These are phyloP conservation scores for Cryptococcus sp. DNA, from an alignment of 1,284 basidiomycete species.

Conservation along the genomic window DNA sequence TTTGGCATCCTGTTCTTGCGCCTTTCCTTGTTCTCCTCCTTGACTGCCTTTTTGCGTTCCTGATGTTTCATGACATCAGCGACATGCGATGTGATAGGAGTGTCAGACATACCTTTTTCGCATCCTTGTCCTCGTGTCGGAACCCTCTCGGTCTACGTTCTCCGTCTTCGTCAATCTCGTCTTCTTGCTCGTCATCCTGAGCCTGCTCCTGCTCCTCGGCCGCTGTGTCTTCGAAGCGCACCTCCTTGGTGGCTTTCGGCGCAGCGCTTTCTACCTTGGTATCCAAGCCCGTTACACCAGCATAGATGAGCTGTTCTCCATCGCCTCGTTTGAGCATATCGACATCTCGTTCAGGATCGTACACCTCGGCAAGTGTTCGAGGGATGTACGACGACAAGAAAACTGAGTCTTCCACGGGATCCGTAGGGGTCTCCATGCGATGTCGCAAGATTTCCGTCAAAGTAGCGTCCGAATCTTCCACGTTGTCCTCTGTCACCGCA, in stretches of 20 bases:
- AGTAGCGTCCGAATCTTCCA: constrained; percentile 48
- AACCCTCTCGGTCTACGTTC: constrained; percentile 72
- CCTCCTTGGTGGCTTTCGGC: constrained; percentile 12
- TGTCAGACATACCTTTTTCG: constrained; percentile 69
- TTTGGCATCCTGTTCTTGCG: constrained; percentile 92
- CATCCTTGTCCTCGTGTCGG: constrained; percentile 85
- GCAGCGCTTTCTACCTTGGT: constrained; percentile 17
- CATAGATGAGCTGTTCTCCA: constrained; percentile 75
- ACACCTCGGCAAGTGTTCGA: constrained; percentile 85
- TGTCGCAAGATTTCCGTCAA: constrained; percentile 54
- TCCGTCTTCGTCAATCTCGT: constrained; percentile 45
- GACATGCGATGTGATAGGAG: neutral
- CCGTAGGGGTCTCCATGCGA: constrained; percentile 57
- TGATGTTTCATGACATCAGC: constrained; percentile 43
- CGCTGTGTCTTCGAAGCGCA: constrained; percentile 6
- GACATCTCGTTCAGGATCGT: constrained; percentile 87
- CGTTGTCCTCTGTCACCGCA: constrained; percentile 60
- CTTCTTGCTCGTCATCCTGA: constrained; percentile 1
- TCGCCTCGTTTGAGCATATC: constrained; percentile 70
- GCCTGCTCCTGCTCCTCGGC: constrained; percentile 14
- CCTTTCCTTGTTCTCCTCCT: constrained; percentile 82
- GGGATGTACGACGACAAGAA: constrained; percentile 90
- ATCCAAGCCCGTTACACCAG: constrained; percentile 76
- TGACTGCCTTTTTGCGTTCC: constrained; percentile 86
- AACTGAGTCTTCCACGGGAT: constrained; percentile 69